These are phyloP conservation scores for Penicillium chermesinum DNA, from an alignment of 495 filamentous ascomycete genomes.

Conservation along the genomic window DNA sequence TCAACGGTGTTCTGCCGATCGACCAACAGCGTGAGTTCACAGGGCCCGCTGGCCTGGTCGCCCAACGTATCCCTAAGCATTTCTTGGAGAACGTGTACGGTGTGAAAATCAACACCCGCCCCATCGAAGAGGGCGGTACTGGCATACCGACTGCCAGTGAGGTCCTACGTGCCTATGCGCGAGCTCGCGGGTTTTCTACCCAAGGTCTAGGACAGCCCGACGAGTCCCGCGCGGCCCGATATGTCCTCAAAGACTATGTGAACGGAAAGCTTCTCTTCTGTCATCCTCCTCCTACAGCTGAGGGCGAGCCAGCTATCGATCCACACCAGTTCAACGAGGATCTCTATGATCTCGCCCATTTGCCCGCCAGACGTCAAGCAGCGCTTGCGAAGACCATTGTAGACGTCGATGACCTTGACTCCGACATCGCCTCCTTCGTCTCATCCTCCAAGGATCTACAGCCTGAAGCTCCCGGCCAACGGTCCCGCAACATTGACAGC, in stretches of 20 bases:
- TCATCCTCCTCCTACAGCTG: constrained; percentile 65
- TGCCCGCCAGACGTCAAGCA: constrained; percentile 64
- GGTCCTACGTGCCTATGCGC: constrained; percentile 78
- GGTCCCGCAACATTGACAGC: constrained; percentile 73
- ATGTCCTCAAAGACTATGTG: constrained; percentile 95
- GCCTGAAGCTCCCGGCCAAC: constrained; percentile 49
- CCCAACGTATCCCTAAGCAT: constrained; percentile 79
- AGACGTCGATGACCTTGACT: constrained; percentile 40
- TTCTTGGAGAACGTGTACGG: constrained; percentile 93
- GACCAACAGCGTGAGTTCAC: constrained; percentile 95
- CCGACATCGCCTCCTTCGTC: constrained; percentile 15
- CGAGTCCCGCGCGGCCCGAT: constrained; percentile 84
- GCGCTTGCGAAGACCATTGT: constrained; percentile 46
- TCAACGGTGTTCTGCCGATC: constrained; percentile 92
- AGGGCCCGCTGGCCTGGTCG: constrained; percentile 81
- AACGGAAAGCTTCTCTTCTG: constrained; percentile 91
- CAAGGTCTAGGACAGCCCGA: constrained; percentile 86
- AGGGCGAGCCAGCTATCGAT: constrained; percentile 58
- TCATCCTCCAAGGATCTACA: constrained; percentile 16
- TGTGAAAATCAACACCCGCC: constrained; percentile 76
- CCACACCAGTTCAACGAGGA: constrained; percentile 76
- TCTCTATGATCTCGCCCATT: constrained; percentile 73
- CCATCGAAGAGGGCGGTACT: constrained; percentile 88
- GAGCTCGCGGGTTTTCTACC: constrained; percentile 82
- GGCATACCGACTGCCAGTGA: constrained; percentile 86